Evolutionary conservation across 2,329 filamentous ascomycete species (phyloP), one percentile per base, ranked within the genome.

Genomic region (Colletotrichum siamense): DNA sequence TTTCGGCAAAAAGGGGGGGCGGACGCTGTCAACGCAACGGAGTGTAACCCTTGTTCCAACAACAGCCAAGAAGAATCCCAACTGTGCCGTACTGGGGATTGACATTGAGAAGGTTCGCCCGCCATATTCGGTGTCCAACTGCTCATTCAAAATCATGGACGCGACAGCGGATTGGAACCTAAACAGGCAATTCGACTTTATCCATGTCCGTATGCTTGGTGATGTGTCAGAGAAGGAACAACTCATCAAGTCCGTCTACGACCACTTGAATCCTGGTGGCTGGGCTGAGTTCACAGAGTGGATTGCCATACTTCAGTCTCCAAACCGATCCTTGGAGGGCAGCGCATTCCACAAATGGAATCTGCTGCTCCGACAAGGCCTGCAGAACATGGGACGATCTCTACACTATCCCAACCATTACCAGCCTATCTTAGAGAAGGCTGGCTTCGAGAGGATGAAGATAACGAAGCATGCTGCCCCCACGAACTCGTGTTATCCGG

Each of bases 241-340:
- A 34, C 74, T 83, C 7, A 76, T 85, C 18, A 80, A 81, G 55
- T 76, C 78, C 2, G 81, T 83, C 36, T 83, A 81, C 69, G 79
- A 84, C 57, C 80, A 83, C 69, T 79, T 85, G 8, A 78, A 66
- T 24, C 74, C 74, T 8, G 74, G 74, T 2, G 74, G 74, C 28
- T 76, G 74, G 74, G 74, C 70, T 66, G 83, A 85, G 79, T 82
- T 84, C 73, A 83, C 82, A 32, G 84, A 85, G 77, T 85, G 81
- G 82, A 78, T 82, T 32, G 78, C 82, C 62, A 71, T 81, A 18
- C 79, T 83, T 6, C 79, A 82, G 49, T 83, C 82, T 7, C 78
- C 83, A 8, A 80, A 85, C 76, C 80, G 79, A 64, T 82, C 83
- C 5, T 78, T 84, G 13, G 71, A 81, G 7, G 82, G 82, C 74